Evolutionary conservation across 2,329 filamentous ascomycete species (phyloP).

Genomic region (Talaromyces sp.): DNA sequence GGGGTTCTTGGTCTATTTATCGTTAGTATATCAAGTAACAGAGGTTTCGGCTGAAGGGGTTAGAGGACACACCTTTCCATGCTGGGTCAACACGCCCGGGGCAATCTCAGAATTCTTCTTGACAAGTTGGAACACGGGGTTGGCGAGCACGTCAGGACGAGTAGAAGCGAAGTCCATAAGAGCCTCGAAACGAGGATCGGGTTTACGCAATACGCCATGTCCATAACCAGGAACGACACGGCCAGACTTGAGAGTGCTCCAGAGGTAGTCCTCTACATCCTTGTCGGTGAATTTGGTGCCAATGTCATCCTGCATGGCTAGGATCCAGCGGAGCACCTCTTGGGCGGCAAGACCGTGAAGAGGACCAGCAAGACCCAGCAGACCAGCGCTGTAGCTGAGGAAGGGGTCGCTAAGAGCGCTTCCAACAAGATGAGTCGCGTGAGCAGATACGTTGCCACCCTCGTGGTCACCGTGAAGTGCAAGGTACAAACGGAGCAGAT

Average conservation of each 20-base stretch:
- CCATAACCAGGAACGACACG: conserved; percentile 94
- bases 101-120: conserved; percentile 91
- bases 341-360: conserved; percentile 91
- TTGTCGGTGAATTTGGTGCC: conserved; percentile 72
- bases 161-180: conserved; percentile 91
- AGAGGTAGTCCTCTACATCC: conserved; percentile 85
- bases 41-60: neutral
- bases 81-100: conserved; percentile 82
- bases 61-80: conserved; percentile 66
- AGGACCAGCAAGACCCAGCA: conserved; percentile 92
- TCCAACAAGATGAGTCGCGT: conserved; percentile 90
- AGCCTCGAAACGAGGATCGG: conserved; percentile 92
- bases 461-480: conserved; percentile 98
- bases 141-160: conserved; percentile 76
- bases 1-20: conserved; percentile 76
- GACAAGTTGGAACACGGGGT: conserved; percentile 91
- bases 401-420: conserved; percentile 92
- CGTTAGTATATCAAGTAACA: neutral
- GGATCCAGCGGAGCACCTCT: conserved; percentile 93
- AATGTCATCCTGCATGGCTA: conserved; percentile 90
- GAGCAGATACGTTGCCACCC: conserved; percentile 94
- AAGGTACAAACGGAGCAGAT: conserved; percentile 87
- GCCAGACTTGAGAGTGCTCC: conserved; percentile 87
- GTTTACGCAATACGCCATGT: conserved; percentile 92
- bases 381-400: conserved; percentile 91